A percentile compares a stretch with the other conserved stretches of the same genome.
Evolutionary conservation across 305 asterid species (phyloP).

Genomic region (Solanum chacoense): DNA sequence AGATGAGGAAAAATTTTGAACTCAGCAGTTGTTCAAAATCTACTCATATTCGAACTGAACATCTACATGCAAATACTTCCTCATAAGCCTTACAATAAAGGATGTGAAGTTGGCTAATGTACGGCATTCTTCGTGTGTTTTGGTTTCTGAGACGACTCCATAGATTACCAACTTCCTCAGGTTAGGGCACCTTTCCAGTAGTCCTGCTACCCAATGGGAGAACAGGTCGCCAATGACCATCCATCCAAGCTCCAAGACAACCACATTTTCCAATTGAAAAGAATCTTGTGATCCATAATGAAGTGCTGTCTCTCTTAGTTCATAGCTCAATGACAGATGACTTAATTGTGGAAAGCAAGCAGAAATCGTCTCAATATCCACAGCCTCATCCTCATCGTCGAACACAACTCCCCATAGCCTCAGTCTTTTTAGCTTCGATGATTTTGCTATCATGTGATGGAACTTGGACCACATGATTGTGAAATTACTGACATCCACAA

Average conservation of each 20-base stretch:
- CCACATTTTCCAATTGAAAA: conserved; percentile 60
- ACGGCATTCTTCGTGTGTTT: conserved; percentile 75
- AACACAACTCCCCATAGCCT: conserved; percentile 90
- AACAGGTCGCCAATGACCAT: conserved; percentile 62
- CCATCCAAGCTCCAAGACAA: conserved; percentile 85
- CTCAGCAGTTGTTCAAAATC: conserved; percentile 1
- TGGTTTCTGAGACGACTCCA: conserved; percentile 81
- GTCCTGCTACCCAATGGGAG: conserved; percentile 65
- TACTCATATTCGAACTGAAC: conserved; percentile 68
- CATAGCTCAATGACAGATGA: conserved; percentile 68
- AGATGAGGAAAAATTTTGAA: not conserved
- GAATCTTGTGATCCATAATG: conserved; percentile 73
- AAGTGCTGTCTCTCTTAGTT: conserved; percentile 59
- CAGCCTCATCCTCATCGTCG: conserved; percentile 84
- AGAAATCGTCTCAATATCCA: conserved; percentile 71
- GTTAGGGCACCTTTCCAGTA: conserved; percentile 62
- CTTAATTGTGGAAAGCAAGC: conserved; percentile 65
- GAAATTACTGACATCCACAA: conserved; percentile 86
- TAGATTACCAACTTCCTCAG: conserved; percentile 66
- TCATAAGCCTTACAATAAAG: conserved; percentile 59
- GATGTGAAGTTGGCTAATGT: conserved; percentile 62
- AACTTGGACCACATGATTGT: conserved; percentile 91
- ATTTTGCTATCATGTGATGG: conserved; percentile 76
- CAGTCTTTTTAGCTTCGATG: conserved; percentile 59
- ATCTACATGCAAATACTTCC: conserved; percentile 60